These are phyloP conservation scores for Cyberlindnera americana DNA, from an alignment of 805 yeast species.

Conservation along the genomic window DNA sequence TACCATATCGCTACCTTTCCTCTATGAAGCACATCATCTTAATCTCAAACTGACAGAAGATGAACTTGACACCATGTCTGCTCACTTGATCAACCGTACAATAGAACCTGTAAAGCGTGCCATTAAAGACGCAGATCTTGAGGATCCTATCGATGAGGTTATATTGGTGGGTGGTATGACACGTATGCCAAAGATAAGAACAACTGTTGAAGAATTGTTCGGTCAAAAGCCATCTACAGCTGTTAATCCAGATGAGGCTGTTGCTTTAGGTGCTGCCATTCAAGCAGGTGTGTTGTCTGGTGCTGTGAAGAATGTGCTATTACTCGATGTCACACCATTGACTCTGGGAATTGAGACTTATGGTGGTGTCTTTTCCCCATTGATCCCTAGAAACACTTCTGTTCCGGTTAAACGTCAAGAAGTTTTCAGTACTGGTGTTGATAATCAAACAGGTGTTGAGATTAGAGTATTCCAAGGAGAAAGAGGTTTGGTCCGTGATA, in stretches of 20 bases:
- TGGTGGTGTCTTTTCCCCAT: conserved; percentile 78
- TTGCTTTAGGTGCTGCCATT: conserved; percentile 85
- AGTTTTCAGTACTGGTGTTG: conserved; percentile 76
- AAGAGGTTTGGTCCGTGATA: conserved; percentile 71
- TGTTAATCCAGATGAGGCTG: conserved; percentile 92
- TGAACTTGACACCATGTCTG: conserved; percentile 63
- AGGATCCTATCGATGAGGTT: conserved; percentile 68
- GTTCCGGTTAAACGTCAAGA: conserved; percentile 76
- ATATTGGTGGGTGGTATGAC: conserved; percentile 89
- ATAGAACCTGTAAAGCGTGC: conserved; percentile 73
- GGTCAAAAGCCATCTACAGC: conserved; percentile 63
- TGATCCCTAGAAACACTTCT: conserved; percentile 73
- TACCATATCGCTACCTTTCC: conserved; percentile 66
- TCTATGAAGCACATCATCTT: conserved; percentile 59
- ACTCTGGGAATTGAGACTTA: conserved; percentile 82
- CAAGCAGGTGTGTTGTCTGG: conserved; percentile 87
- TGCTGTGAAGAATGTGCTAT: conserved; percentile 71
- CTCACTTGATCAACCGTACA: conserved; percentile 63
- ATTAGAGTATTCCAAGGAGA: conserved; percentile 81
- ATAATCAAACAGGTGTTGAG: conserved; percentile 81
- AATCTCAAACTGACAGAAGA: conserved; percentile 57
- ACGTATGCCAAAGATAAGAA: conserved; percentile 77
- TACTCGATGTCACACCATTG: conserved; percentile 79
- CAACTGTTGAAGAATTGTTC: conserved; percentile 56
- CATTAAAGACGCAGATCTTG: conserved; percentile 66